Conservation (phyloP, 352 stramenopile genomes). For the Globisporangium viniferum region DNA sequence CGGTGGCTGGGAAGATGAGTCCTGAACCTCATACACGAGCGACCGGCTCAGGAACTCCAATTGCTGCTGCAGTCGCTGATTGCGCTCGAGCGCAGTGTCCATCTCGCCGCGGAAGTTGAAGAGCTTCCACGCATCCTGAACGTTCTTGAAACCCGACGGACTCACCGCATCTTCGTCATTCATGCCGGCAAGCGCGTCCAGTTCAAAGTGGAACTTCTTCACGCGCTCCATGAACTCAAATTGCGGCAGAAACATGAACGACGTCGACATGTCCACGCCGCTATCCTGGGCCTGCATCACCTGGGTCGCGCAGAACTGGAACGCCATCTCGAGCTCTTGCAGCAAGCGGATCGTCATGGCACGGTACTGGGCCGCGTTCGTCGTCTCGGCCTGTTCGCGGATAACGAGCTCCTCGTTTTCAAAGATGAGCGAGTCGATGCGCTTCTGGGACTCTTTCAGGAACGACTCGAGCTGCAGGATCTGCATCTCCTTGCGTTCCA, state of each 20-base stretch:
- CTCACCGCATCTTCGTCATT: constrained; percentile 9
- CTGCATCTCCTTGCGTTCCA: constrained; percentile 73
- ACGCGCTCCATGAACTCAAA: constrained; percentile 73
- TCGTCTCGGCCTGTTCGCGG: constrained; percentile 62
- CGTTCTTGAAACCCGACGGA: background rate
- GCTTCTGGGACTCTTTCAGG: constrained; percentile 76
- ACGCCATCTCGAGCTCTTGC: constrained; percentile 69
- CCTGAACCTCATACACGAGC: constrained; percentile 37
- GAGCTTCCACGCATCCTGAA: constrained; percentile 22
- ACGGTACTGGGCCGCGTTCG: constrained; percentile 51
- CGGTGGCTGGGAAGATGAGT: background rate
- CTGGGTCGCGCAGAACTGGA: constrained; percentile 65
- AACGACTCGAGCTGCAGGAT: constrained; percentile 76
- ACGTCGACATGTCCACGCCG: constrained; percentile 12
- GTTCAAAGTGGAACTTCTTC: constrained; percentile 58
- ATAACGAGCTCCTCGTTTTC: constrained; percentile 67
- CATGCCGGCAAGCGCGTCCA: constrained; percentile 30
- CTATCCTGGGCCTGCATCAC: constrained; percentile 33
- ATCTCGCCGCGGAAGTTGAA: constrained; percentile 62
- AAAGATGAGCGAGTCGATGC: constrained; percentile 55
- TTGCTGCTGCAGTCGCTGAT: constrained; percentile 59
- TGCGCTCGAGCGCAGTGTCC: constrained; percentile 53
- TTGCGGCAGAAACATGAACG: constrained; percentile 61
- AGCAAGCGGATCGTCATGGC: constrained; percentile 59
- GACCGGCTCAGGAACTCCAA: constrained; percentile 58